A percentile compares a stretch with the other conserved stretches of the same genome.
These are phyloP conservation scores for Mortierella hygrophila DNA, from an alignment of 192 early-diverging fungal genomes.

Conservation along the genomic window DNA sequence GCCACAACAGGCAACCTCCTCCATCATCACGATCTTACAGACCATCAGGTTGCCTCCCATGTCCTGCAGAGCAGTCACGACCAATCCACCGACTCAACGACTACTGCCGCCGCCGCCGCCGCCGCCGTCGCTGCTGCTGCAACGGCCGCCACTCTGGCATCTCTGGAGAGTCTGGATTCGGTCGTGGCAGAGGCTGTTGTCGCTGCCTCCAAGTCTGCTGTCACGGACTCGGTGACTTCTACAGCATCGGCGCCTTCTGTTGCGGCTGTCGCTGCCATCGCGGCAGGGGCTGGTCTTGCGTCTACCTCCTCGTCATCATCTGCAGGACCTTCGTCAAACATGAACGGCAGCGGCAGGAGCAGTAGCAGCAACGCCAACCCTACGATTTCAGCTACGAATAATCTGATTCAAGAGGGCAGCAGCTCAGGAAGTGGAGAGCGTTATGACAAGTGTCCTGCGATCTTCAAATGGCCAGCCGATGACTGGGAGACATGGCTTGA, in stretches of 20 bases:
- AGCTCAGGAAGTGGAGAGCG: neutral
- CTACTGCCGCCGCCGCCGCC: neutral
- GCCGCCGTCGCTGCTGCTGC: neutral
- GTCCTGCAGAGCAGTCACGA: constrained; percentile 4
- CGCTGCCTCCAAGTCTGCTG: constrained; percentile 7
- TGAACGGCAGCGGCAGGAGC: neutral
- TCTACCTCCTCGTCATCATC: constrained; percentile 2
- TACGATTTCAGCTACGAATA: neutral
- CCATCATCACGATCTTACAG: constrained; percentile 1
- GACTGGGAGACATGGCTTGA: constrained; percentile 52
- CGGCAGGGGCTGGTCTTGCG: neutral
- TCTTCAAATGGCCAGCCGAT: constrained; percentile 19
- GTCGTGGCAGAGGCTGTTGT: constrained; percentile 24
- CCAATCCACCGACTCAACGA: neutral
- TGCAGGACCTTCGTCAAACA: neutral
- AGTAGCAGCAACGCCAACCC: neutral
- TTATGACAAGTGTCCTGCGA: constrained; percentile 30
- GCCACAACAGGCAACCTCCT: neutral
- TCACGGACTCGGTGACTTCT: neutral
- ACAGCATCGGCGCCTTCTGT: neutral
- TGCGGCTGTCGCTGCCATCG: neutral
- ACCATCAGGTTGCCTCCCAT: neutral
- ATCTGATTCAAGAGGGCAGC: neutral
- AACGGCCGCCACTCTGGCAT: neutral
- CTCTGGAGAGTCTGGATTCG: constrained; percentile 24